A percentile compares a stretch with the other conserved stretches of the same genome.
Evolutionary conservation across 2,329 filamentous ascomycete genomes (phyloP).

Genomic region (Bisporella sp.): DNA sequence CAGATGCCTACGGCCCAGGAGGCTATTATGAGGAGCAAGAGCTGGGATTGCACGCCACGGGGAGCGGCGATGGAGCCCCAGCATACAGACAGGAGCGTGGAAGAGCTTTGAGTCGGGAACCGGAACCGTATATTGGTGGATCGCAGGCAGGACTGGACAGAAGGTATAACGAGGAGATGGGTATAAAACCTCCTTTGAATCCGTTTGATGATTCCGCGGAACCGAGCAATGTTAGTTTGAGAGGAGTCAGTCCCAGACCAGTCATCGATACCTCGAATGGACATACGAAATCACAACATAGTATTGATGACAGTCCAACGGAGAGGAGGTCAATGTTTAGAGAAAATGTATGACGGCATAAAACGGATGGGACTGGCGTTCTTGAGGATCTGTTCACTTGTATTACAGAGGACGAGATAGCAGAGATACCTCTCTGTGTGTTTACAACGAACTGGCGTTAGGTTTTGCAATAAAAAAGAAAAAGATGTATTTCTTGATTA

Average conservation of each 20-base stretch:
- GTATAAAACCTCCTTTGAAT: slow-evolving; percentile 38
- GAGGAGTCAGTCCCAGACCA: slow-evolving; percentile 73
- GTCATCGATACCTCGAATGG: slow-evolving; percentile 41
- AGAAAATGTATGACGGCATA: slow-evolving; percentile 51
- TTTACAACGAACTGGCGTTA: too few relatives aligned
- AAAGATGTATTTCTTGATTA: too few relatives aligned
- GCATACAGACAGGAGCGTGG: slow-evolving; percentile 32
- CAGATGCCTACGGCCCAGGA: slow-evolving; percentile 51
- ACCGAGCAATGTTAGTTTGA: slow-evolving; percentile 51
- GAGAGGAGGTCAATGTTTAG: slow-evolving; percentile 64
- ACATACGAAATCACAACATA: slow-evolving; percentile 23
- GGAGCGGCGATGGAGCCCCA: slow-evolving; percentile 28
- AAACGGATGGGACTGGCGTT: too few relatives aligned
- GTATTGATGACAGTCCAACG: slow-evolving; percentile 46
- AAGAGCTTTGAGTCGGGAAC: slow-evolving; percentile 39
- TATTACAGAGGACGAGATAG: too few relatives aligned
- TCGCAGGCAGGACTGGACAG: slow-evolving; percentile 36
- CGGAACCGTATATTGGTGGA: slow-evolving; percentile 30
- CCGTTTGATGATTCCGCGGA: slow-evolving; percentile 65
- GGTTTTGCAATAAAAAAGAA: too few relatives aligned
- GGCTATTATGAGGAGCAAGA: slow-evolving; percentile 75
- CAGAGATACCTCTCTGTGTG: too few relatives aligned
- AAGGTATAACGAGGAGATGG: slow-evolving; percentile 40
- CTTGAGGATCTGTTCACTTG: too few relatives aligned
- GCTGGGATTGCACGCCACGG: slow-evolving; percentile 49